phyloP scores from a whole-genome alignment of 305 asterid species.

The Rubia balearica region DNA sequence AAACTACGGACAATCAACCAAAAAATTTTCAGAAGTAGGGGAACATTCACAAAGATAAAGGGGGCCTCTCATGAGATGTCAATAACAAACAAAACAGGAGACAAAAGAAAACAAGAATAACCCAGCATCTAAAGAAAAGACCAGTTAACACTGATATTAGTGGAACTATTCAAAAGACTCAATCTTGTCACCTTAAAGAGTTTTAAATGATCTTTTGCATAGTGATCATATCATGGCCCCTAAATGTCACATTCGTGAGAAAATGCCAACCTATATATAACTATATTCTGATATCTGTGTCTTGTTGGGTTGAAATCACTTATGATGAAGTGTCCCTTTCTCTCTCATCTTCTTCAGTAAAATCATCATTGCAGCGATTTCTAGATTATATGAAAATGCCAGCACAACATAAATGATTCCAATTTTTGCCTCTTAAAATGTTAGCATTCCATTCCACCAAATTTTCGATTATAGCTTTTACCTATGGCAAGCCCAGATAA shows the following conservation, averaged over 20 bases:
- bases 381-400: neutral
- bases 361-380: neutral
- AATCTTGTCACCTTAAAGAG: neutral
- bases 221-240: neutral
- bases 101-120: neutral
- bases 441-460: neutral
- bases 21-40: neutral
- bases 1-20: neutral
- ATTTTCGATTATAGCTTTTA: neutral
- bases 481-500: neutral
- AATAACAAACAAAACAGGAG: neutral
- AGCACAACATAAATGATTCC: neutral
- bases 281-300: neutral
- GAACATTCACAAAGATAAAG: neutral
- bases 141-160: neutral
- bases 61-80: neutral
- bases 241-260: neutral
- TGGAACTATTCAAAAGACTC: neutral
- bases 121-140: neutral
- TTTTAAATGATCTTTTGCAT: neutral
- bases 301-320: neutral
- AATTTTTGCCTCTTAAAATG: neutral
- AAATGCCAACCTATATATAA: neutral
- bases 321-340: neutral
- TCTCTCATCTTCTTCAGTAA: neutral